These are phyloP conservation scores for Penicillium aurantiogriseum DNA, from an alignment of 2,329 filamentous ascomycete species.

Conservation along the genomic window DNA sequence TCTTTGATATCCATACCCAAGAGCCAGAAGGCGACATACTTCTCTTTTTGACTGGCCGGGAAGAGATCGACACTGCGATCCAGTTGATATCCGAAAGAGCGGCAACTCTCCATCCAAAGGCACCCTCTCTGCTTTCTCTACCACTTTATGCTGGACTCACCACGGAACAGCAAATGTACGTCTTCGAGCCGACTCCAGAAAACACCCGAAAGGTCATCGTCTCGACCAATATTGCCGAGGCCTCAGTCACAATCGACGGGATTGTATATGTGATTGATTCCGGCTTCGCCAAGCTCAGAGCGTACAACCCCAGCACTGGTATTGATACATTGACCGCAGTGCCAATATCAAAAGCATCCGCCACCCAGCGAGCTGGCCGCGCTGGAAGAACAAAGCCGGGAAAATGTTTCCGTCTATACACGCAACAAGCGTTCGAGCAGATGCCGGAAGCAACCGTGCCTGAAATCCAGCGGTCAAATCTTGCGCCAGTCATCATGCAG, in stretches of 20 bases:
- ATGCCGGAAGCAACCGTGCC: conserved; percentile 74
- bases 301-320: conserved; percentile 78
- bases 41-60: conserved; percentile 85
- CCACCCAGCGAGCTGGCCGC: conserved; percentile 85
- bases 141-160: conserved; percentile 87
- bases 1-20: conserved; percentile 81
- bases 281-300: conserved; percentile 85
- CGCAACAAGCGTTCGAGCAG: conserved; percentile 65
- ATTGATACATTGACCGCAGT: conserved; percentile 84
- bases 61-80: conserved; percentile 85
- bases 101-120: conserved; percentile 58
- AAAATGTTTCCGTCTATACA: conserved; percentile 93
- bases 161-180: conserved; percentile 89
- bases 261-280: conserved; percentile 89
- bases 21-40: conserved; percentile 84
- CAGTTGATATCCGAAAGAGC: conserved; percentile 74
- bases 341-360: conserved; percentile 83
- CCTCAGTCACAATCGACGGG: conserved; percentile 89
- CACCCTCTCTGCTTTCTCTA: conserved; percentile 64
- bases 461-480: conserved; percentile 88
- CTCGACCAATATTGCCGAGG: conserved; percentile 94
- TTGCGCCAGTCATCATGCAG: conserved; percentile 84
- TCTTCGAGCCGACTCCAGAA: conserved; percentile 80
- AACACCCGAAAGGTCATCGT: conserved; percentile 89
- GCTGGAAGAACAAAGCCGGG: conserved; percentile 86